A percentile compares a stretch with the other conserved stretches of the same genome.
Conservation (phyloP, 306 rosid genomes). For the Canavalia ensiformis region DNA sequence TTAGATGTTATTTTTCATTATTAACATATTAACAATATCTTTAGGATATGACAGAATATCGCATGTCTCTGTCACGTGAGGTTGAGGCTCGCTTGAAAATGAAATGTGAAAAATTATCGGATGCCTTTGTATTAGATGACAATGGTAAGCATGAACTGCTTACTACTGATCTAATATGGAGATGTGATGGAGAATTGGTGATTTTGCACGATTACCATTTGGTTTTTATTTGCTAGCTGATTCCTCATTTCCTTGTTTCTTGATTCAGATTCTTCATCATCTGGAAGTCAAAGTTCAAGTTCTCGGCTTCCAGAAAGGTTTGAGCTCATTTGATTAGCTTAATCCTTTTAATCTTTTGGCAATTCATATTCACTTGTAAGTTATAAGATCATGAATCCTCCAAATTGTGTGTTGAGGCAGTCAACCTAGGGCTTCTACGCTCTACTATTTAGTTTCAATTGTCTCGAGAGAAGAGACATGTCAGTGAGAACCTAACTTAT, state of each 20-base stretch:
- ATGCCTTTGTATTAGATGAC: conserved; percentile 78
- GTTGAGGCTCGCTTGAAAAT: conserved; percentile 77
- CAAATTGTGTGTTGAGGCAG: background rate
- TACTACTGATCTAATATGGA: conserved; percentile 34
- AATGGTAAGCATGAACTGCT: conserved; percentile 59
- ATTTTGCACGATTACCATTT: conserved; percentile 22
- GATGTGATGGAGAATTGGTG: conserved; percentile 26
- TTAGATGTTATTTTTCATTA: conserved; percentile 39
- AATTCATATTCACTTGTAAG: conserved; percentile 22
- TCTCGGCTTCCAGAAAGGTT: conserved; percentile 93
- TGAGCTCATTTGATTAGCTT: conserved; percentile 26
- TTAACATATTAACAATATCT: conserved; percentile 34
- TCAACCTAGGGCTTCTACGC: conserved; percentile 21
- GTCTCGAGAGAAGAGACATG: conserved; percentile 31
- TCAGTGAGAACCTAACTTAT: conserved; percentile 32
- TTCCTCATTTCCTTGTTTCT: conserved; percentile 35
- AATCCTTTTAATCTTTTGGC: conserved; percentile 29
- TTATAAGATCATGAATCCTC: background rate
- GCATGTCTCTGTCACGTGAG: conserved; percentile 76
- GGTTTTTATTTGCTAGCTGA: conserved; percentile 29
- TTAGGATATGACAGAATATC: conserved; percentile 89
- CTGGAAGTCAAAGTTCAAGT: conserved; percentile 73
- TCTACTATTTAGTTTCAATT: conserved; percentile 8
- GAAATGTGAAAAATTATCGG: conserved; percentile 78
- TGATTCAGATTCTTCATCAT: conserved; percentile 73